Evolutionary conservation across 2,329 filamentous ascomycete species (phyloP).

Genomic region (Colletotrichum tropicale): DNA sequence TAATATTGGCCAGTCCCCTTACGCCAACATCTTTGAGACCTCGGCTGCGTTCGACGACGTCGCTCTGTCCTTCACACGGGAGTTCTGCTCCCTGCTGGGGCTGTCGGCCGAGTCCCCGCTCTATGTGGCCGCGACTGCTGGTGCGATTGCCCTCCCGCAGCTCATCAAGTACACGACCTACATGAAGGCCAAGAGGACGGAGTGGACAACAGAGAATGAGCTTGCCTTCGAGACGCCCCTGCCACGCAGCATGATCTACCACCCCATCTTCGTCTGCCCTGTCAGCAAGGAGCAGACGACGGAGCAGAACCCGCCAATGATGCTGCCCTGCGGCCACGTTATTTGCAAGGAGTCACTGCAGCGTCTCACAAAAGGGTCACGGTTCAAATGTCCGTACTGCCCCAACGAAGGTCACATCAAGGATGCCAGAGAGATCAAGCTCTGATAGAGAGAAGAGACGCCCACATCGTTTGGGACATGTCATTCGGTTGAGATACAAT

Average conservation of each 20-base stretch:
- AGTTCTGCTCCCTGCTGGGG: slow-evolving; percentile 92
- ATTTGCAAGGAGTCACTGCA: slow-evolving; percentile 85
- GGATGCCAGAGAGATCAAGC: slow-evolving; percentile 76
- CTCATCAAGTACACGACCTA: slow-evolving; percentile 87
- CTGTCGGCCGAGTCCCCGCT: slow-evolving; percentile 91
- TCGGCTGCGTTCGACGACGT: slow-evolving; percentile 81
- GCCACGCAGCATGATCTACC: slow-evolving; percentile 72
- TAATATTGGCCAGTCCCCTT: slow-evolving; percentile 80
- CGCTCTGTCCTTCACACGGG: slow-evolving; percentile 84
- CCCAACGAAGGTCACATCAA: slow-evolving; percentile 80
- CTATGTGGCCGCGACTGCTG: slow-evolving; percentile 90
- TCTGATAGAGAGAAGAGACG: slow-evolving; percentile 43
- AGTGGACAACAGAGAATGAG: slow-evolving; percentile 93
- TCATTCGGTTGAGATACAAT: background rate
- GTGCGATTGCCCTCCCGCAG: slow-evolving; percentile 87
- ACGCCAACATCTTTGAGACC: slow-evolving; percentile 78
- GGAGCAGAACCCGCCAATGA: slow-evolving; percentile 92
- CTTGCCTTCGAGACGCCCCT: slow-evolving; percentile 77
- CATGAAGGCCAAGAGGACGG: slow-evolving; percentile 87
- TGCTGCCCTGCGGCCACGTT: slow-evolving; percentile 95
- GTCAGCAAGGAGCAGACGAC: slow-evolving; percentile 97
- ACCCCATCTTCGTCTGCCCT: slow-evolving; percentile 97
- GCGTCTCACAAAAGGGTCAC: slow-evolving; percentile 75
- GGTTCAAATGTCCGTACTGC: slow-evolving; percentile 97
- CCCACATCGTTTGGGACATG: background rate